phyloP scores from a whole-genome alignment of 139 green algal genomes.

The Medakamo hakoo region DNA sequence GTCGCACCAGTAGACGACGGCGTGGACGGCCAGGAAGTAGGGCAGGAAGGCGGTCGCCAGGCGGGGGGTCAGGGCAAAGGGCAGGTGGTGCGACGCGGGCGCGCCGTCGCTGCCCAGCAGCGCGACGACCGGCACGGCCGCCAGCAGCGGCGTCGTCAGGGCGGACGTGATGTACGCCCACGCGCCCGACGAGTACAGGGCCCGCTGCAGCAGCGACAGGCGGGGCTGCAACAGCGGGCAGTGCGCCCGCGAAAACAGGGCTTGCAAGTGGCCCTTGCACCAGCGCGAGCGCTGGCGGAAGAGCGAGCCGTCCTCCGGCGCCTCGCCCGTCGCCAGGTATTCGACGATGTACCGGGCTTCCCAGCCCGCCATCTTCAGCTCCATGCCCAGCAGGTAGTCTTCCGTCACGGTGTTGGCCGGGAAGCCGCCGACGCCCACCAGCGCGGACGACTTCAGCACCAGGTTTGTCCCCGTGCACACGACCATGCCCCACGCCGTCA shows the following conservation, averaged over 20 bases:
- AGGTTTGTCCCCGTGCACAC: conserved; percentile 25
- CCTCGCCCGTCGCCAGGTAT: conserved; percentile 40
- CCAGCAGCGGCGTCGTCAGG: not conserved
- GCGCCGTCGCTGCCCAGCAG: too few species aligned
- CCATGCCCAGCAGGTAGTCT: conserved; percentile 34
- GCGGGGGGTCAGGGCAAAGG: not conserved
- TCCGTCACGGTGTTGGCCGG: conserved; percentile 36
- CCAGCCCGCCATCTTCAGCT: conserved; percentile 21
- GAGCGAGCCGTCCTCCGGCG: conserved; percentile 35
- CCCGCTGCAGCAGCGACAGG: conserved; percentile 7
- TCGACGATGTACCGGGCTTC: conserved; percentile 30
- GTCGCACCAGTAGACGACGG: not conserved
- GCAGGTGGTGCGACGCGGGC: not conserved
- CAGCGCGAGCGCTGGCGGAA: conserved; percentile 52
- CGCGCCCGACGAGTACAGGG: conserved; percentile 14
- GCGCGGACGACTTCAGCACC: conserved; percentile 21
- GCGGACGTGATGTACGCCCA: not conserved
- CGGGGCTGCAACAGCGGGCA: conserved; percentile 13
- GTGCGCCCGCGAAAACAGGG: conserved; percentile 15
- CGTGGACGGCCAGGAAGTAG: not conserved
- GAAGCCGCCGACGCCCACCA: conserved; percentile 28
- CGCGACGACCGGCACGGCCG: not conserved
- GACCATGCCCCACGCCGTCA: not conserved
- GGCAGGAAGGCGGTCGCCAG: not conserved
- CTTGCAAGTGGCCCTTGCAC: conserved; percentile 36